A percentile compares a stretch with the other conserved stretches of the same genome.
phyloP scores from a whole-genome alignment of 1,284 basidiomycete species.

The Leccinum pachyderme region DNA sequence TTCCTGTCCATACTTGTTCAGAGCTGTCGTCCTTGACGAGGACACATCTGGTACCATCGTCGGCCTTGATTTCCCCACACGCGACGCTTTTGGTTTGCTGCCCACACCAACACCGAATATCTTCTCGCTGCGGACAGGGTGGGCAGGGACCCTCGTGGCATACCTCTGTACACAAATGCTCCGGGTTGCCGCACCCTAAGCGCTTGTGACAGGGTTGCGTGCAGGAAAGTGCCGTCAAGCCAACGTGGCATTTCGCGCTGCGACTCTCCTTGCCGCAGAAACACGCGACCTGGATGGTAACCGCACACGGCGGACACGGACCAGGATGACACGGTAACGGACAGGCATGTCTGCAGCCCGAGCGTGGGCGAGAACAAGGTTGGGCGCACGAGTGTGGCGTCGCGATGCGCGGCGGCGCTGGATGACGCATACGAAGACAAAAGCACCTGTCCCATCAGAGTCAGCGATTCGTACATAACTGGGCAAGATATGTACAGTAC shows the following conservation, averaged over 20 bases:
- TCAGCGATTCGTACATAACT: neutral
- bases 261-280: conserved; percentile 63
- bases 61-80: conserved; percentile 61
- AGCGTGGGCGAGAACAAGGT: conserved; percentile 69
- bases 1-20: conserved; percentile 61
- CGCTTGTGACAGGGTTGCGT: conserved; percentile 58
- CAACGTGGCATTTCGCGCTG: conserved; percentile 62
- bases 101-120: conserved; percentile 75
- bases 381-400: conserved; percentile 87
- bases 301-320: conserved; percentile 73
- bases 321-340: conserved; percentile 71
- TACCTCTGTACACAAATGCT: conserved; percentile 55
- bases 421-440: conserved; percentile 74
- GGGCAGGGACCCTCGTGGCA: conserved; percentile 78
- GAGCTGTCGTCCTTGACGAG: conserved; percentile 16
- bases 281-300: conserved; percentile 54
- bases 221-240: conserved; percentile 43
- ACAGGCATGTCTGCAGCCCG: conserved; percentile 69
- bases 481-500: conserved; percentile 18
- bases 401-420: conserved; percentile 62
- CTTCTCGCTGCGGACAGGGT: conserved; percentile 57
- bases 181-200: conserved; percentile 59
- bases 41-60: conserved; percentile 20
- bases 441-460: conserved; percentile 60
- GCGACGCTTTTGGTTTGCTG: conserved; percentile 55